A percentile compares a stretch with the other conserved stretches of the same genome.
phyloP scores from a whole-genome alignment of 1,139 yeast species.

The Suhomyces taliae region DNA sequence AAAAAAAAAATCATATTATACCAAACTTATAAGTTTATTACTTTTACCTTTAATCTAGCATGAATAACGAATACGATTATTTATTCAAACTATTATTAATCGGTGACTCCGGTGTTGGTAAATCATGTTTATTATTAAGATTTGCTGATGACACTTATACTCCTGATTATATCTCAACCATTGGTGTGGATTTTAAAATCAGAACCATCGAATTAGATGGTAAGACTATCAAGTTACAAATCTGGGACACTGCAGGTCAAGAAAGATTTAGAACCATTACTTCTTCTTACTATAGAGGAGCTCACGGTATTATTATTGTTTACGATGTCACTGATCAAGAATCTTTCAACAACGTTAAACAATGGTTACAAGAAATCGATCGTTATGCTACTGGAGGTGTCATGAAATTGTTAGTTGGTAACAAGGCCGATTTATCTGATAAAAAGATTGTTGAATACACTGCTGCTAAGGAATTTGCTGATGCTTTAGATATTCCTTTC shows the following conservation, averaged over 20 bases:
- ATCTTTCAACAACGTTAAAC: conserved; percentile 94
- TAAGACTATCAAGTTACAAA: conserved; percentile 93
- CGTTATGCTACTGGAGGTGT: conserved; percentile 98
- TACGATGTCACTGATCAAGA: conserved; percentile 98
- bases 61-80: conserved; percentile 94
- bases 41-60: conserved; percentile 17
- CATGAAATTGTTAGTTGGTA: conserved; percentile 92
- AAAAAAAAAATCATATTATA: not conserved
- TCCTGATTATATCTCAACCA: conserved; percentile 94
- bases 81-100: conserved; percentile 89
- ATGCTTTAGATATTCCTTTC: conserved; percentile 91
- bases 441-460: conserved; percentile 95
- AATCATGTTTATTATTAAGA: conserved; percentile 89
- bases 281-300: conserved; percentile 96
- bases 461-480: conserved; percentile 97
- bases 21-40: not conserved
- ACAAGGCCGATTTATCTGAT: conserved; percentile 92
- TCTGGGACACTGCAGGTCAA: conserved; percentile 99
- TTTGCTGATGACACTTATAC: conserved; percentile 98
- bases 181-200: conserved; percentile 97
- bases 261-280: conserved; percentile 98
- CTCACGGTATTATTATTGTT: conserved; percentile 96
- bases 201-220: conserved; percentile 97
- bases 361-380: conserved; percentile 98
- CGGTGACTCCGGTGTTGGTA: conserved; percentile 98